Evolutionary conservation across 2,329 filamentous ascomycete species (phyloP), one percentile per base, ranked within the genome.

Genomic region (Pseudopithomyces maydicus): DNA sequence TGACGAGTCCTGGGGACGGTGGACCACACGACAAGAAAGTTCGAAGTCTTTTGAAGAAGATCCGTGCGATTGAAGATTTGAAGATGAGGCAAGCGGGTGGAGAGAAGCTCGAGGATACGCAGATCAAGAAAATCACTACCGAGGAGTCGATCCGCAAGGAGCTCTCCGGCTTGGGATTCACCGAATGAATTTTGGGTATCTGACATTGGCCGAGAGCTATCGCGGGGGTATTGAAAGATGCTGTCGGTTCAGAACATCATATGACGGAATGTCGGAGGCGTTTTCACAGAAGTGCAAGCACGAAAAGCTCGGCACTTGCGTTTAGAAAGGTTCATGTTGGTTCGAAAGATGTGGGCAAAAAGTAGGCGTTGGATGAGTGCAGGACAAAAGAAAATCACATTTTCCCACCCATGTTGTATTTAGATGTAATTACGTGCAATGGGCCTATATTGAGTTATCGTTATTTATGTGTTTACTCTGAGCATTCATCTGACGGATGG

Each of bases 21-120:
- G 82, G 79, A 65, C 88, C 90, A n/a, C 87, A 90, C 60, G 92
- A 96, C 43, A 99, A 98, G 87, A 99, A 98, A 82, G 86, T 97
- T 60, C 85, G 95, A 54, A 91, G 91, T 57, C 83, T 99, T 61
- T 84, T 97, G 75, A 99, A 99, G 86, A 99, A 99, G 85, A 90
- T 99, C 61, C 88, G 95, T 19, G 95, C 95, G 11, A 99, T 99
- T 72, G 95, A 99, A 74, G 95, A 99, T 75, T 81, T 99, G 59
- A 97, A 98, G 82, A 97, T 98, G 93, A 88, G 95, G 55, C 88
- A 93, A 65, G 95, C 94, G 2, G 89, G 90, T 33, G 94, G 94
- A 5, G 95, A 99, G 83, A 98, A 97, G 83, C 81, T 99, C 58
- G 95, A 99, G 80, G 94, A 97, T 72, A 99, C 95, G 32, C 95